These are phyloP conservation scores for Aureoboletus auriporus DNA, from an alignment of 768 basidiomycete genomes.

Conservation along the genomic window DNA sequence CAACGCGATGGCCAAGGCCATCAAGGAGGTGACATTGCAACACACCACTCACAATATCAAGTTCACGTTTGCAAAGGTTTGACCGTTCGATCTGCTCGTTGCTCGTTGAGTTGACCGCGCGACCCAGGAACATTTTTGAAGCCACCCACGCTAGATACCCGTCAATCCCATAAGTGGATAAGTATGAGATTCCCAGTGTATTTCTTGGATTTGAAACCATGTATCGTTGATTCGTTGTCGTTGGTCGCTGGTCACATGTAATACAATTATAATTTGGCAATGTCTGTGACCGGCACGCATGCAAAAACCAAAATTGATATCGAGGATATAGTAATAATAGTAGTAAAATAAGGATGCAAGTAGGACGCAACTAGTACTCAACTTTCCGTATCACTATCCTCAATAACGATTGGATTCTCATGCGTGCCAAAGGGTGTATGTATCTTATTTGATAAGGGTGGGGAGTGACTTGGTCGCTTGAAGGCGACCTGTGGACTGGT, in stretches of 20 bases:
- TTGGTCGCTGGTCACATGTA: neutral
- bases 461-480: constrained; percentile 3
- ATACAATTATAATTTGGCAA: neutral
- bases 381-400: constrained; percentile 17
- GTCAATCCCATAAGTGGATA: neutral
- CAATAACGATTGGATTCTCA: constrained; percentile 22
- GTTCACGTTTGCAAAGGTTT: constrained; percentile 82
- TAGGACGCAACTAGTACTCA: neutral
- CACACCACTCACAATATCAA: constrained; percentile 54
- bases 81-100: constrained; percentile 19
- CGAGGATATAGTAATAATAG: neutral
- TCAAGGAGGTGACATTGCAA: constrained; percentile 66
- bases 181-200: neutral
- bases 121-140: constrained; percentile 16
- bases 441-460: constrained; percentile 1
- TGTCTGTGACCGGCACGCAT: neutral
- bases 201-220: neutral
- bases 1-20: constrained; percentile 63
- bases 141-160: neutral
- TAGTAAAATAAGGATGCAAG: neutral
- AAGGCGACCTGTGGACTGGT: neutral
- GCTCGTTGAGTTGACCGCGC: neutral
- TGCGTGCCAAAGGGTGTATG: constrained; percentile 9
- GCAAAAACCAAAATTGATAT: neutral
- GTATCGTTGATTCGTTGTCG: neutral